Evolutionary conservation across 495 filamentous ascomycete species (phyloP), one percentile per base, ranked within the genome.

Genomic region (Hypomontagnella submonticulosa): DNA sequence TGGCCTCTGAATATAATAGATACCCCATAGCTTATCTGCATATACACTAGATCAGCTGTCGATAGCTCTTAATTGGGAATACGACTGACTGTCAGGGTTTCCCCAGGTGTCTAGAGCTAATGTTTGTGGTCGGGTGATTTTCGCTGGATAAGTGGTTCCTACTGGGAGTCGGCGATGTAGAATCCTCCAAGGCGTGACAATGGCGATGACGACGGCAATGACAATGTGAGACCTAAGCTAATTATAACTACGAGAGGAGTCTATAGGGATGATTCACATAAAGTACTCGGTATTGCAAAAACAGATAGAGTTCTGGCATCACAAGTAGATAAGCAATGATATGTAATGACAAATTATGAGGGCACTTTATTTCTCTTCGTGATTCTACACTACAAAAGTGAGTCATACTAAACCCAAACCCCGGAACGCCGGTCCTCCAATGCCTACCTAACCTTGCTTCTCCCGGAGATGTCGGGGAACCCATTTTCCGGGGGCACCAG

Each of bases 401-500:
- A 59, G 53, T 52, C 70, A 38, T 60, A 68, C 59, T 67, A 68
- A 73, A 69, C 62, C 66, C 62, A 66, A 68, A 63, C 57, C 71
- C 61, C 52, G 18, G 46, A 73, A 74, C 71, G 71, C 71, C 71
- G 30, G 57, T 66, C 61, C 65, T 53, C 66, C 65, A 72, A n/a
- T n/a, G n/a, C n/a, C n/a, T 72, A 60, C 69, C 67, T 71, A 71
- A 62, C 67, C 61, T 51, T 72, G 36, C 63, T 71, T 66, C 8
- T 76, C 61, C 43, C 60, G 70, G 37, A 63, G 58, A 65, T 57
- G 72, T 30, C 55, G 63, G 48, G 80, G 79, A 46, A 82, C 80
- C 53, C 71, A 83, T 61, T 82, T 82, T 51, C 80, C 80, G 13
- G 79, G 64, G 8, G 61, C 74, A 12, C 80, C 78, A 27, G 77